These are phyloP conservation scores for Angomonas deanei DNA, from an alignment of 208 protist species.

Conservation along the genomic window DNA sequence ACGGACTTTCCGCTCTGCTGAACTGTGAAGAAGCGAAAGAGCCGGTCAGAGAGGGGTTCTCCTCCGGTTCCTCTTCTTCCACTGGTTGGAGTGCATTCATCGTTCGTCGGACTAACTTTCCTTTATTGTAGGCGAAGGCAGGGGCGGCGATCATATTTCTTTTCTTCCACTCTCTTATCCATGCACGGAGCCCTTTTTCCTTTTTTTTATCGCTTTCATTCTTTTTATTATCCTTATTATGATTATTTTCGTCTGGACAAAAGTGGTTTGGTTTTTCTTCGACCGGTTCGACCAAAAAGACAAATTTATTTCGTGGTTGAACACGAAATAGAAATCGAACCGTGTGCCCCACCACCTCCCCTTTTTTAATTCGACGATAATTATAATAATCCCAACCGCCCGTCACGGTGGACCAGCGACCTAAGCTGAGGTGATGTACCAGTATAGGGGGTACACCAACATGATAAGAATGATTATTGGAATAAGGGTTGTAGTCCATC, in stretches of 20 bases:
- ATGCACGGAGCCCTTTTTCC: too few relatives aligned
- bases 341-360: conserved; percentile 58
- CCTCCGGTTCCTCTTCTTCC: too few relatives aligned
- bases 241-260: too few relatives aligned
- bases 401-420: conserved; percentile 44
- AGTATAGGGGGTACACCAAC: conserved; percentile 48
- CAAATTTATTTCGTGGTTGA: conserved; percentile 45
- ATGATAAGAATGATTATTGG: too few relatives aligned
- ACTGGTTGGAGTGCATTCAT: too few relatives aligned
- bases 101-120: conserved; percentile 15
- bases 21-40: too few relatives aligned
- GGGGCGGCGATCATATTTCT: conserved; percentile 22
- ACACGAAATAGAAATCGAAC: conserved; percentile 59
- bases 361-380: conserved; percentile 44
- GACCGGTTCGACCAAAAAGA: conserved; percentile 71
- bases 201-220: too few relatives aligned
- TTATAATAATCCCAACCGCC: conserved; percentile 64
- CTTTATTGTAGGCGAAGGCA: conserved; percentile 31
- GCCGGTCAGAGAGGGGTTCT: too few relatives aligned
- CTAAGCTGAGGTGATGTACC: conserved; percentile 62
- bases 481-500: conserved; percentile 28
- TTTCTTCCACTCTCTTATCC: neutral
- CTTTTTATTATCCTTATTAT: too few relatives aligned
- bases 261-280: neutral
- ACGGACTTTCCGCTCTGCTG: neutral